A percentile compares a stretch with the other conserved stretches of the same genome.
phyloP scores from a whole-genome alignment of 768 basidiomycete species.

The Calocybe gangraenosa region DNA sequence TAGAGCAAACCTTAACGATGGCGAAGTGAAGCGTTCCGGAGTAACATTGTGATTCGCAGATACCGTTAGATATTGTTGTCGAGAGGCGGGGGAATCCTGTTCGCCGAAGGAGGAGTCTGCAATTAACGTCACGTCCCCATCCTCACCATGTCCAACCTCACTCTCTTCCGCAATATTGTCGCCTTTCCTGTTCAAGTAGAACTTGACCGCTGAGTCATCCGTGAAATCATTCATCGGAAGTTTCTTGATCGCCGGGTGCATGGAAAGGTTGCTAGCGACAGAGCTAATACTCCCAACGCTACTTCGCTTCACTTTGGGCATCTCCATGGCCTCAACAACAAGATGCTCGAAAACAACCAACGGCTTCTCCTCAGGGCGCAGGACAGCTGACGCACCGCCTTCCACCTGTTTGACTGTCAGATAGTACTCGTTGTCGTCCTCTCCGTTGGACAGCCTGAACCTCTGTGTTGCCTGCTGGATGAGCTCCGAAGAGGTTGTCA shows the following conservation, averaged over 20 bases:
- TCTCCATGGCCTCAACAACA: slow-evolving; percentile 73
- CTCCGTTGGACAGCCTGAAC: slow-evolving; percentile 73
- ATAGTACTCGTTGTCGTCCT: slow-evolving; percentile 68
- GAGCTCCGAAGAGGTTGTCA: slow-evolving; percentile 80
- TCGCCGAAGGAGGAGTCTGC: slow-evolving; percentile 33
- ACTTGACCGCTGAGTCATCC: slow-evolving; percentile 95
- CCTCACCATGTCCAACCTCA: slow-evolving; percentile 25
- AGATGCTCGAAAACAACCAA: slow-evolving; percentile 87
- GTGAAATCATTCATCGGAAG: slow-evolving; percentile 97
- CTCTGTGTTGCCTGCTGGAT: slow-evolving; percentile 92
- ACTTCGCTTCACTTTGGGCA: slow-evolving; percentile 88
- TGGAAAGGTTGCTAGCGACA: slow-evolving; percentile 85
- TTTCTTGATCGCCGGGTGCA: slow-evolving; percentile 94
- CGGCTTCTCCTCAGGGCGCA: slow-evolving; percentile 73
- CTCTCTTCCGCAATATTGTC: slow-evolving; percentile 39
- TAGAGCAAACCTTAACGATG: slow-evolving; percentile 79
- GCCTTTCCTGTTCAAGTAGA: slow-evolving; percentile 78
- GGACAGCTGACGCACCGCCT: slow-evolving; percentile 75
- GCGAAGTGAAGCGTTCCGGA: slow-evolving; percentile 75
- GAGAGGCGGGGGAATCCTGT: slow-evolving; percentile 22
- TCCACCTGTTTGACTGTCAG: slow-evolving; percentile 93
- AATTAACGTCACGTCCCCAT: slow-evolving; percentile 39
- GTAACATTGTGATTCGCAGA: slow-evolving; percentile 42
- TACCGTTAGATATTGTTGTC: slow-evolving; percentile 39
- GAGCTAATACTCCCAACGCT: slow-evolving; percentile 93